These are phyloP conservation scores for Tricholoma flavovirens DNA, from an alignment of 768 basidiomycete genomes.

Conservation along the genomic window DNA sequence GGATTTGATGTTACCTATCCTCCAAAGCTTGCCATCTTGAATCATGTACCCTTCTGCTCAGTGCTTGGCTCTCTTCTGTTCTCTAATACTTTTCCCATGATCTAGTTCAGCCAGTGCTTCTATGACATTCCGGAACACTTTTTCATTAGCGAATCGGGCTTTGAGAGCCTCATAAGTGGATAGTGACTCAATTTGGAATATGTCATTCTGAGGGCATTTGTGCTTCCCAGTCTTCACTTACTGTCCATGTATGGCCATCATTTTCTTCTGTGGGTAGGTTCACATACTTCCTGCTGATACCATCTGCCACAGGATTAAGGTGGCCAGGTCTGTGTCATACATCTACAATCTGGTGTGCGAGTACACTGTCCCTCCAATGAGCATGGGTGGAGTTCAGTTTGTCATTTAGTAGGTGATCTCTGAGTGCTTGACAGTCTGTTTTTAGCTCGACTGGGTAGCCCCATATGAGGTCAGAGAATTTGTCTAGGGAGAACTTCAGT, in stretches of 20 bases:
- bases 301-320: constrained; percentile 23
- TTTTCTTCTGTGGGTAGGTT: constrained; percentile 3
- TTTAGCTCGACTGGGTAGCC: constrained; percentile 24
- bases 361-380: constrained; percentile 18
- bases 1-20: constrained; percentile 7
- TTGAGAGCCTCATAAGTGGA: constrained; percentile 9
- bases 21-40: constrained; percentile 19
- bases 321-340: constrained; percentile 18
- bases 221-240: constrained; percentile 24
- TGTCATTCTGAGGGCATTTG: constrained; percentile 15
- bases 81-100: constrained; percentile 5
- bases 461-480: constrained; percentile 22
- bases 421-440: constrained; percentile 28
- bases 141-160: constrained; percentile 8
- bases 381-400: constrained; percentile 21
- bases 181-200: constrained; percentile 3
- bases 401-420: constrained; percentile 20
- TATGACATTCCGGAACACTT: constrained; percentile 14
- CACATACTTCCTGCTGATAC: constrained; percentile 17
- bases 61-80: constrained; percentile 11
- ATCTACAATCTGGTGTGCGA: constrained; percentile 20
- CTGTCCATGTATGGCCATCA: constrained; percentile 20
- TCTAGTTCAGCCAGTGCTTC: constrained; percentile 12
- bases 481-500: constrained; percentile 25
- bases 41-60: constrained; percentile 16